Conservation (phyloP, 495 filamentous ascomycete genomes). For the Umbilicaria muhlenbergii region DNA sequence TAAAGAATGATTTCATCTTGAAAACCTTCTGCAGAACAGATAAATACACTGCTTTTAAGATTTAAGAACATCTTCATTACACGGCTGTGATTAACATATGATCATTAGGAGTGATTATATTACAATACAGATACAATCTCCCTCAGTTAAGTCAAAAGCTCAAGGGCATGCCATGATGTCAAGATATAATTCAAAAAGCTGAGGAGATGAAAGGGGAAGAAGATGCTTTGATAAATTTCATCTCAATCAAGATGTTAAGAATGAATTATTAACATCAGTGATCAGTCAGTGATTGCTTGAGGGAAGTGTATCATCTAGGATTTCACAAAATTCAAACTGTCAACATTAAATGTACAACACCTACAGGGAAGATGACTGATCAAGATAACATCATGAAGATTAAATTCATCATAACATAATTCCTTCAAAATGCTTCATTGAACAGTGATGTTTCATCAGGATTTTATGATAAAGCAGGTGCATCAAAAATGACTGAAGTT, state of each 20-base stretch:
- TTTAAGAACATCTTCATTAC: constrained; percentile 40
- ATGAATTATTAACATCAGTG: neutral
- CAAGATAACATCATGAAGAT: no score
- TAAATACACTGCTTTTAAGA: constrained; percentile 60
- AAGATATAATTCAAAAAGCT: neutral
- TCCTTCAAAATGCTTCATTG: no score
- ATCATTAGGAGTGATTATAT: constrained; percentile 3
- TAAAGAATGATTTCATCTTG: constrained; percentile 70
- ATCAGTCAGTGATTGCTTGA: no score
- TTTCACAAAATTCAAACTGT: no score
- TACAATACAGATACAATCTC: constrained; percentile 4
- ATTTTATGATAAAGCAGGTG: no score
- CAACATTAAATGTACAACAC: no score
- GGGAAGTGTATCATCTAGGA: no score
- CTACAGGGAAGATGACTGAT: no score
- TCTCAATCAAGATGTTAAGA: constrained; percentile 1
- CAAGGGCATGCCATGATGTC: constrained; percentile 1
- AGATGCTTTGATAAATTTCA: constrained; percentile 1
- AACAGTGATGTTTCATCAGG: no score
- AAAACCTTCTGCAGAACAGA: constrained; percentile 66
- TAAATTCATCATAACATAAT: no score
- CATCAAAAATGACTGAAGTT: no score
- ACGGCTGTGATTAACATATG: constrained; percentile 3
- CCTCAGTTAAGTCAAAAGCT: neutral
- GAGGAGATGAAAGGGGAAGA: neutral